Evolutionary conservation across 345 rosid genomes (phyloP).

Genomic region (Rhodamnia rubescens): DNA sequence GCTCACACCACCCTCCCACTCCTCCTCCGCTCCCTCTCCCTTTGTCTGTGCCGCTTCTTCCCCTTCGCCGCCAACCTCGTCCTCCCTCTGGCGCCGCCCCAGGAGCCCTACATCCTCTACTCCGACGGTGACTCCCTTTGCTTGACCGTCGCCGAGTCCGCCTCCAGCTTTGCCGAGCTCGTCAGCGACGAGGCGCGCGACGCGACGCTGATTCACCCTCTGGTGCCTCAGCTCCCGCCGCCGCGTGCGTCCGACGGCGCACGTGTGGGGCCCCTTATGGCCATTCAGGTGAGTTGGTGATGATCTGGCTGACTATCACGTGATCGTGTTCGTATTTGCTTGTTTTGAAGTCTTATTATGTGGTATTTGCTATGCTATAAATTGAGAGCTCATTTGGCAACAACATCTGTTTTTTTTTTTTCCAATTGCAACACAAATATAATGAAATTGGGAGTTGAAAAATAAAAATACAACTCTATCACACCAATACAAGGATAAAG

Average conservation of each 20-base stretch:
- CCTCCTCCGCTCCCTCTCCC: conserved; percentile 36
- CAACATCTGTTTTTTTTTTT: background rate
- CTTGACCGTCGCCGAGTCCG: conserved; percentile 18
- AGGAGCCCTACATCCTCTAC: conserved; percentile 13
- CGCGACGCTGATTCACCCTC: conserved; percentile 6
- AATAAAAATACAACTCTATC: too few relatives aligned
- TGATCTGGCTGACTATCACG: background rate
- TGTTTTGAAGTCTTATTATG: background rate
- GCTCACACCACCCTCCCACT: conserved; percentile 15
- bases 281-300: conserved; percentile 10
- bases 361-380: background rate
- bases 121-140: background rate
- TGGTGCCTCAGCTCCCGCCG: conserved; percentile 10
- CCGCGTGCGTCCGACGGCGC: background rate
- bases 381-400: too few relatives aligned
- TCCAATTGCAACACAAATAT: too few relatives aligned
- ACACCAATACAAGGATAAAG: too few relatives aligned
- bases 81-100: conserved; percentile 10
- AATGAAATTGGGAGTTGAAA: too few relatives aligned
- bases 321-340: background rate
- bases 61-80: conserved; percentile 21
- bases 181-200: conserved; percentile 3
- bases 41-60: conserved; percentile 30
- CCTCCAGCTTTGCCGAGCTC: conserved; percentile 4
- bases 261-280: conserved; percentile 3